phyloP scores from a whole-genome alignment of 495 filamentous ascomycete species.

The Neurospora terricola region DNA sequence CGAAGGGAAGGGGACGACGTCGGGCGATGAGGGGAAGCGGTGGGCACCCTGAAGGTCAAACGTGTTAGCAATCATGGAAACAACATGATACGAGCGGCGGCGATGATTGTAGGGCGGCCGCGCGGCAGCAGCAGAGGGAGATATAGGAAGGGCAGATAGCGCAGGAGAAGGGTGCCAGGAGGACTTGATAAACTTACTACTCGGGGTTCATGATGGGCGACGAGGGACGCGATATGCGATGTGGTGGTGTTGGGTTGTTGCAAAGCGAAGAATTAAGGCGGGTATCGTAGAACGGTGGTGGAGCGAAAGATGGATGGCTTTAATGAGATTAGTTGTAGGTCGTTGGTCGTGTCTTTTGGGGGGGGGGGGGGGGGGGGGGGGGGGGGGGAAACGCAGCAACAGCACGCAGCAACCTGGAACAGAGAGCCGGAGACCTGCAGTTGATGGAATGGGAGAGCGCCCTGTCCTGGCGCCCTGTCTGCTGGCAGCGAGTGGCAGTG shows the following conservation, averaged over 20 bases:
- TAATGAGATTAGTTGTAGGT: not conserved
- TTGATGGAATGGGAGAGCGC: constrained; percentile 14
- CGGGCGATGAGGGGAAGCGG: constrained; percentile 5
- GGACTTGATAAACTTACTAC: constrained; percentile 57
- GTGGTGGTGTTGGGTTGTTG: constrained; percentile 7
- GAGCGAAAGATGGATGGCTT: constrained; percentile 5
- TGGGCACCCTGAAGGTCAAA: not conserved
- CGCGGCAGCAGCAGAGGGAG: not conserved
- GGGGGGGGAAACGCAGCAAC: not conserved
- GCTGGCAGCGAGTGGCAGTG: not conserved
- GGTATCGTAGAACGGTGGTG: constrained; percentile 1
- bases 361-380: not conserved
- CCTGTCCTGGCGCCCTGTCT: not conserved
- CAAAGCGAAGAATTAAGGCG: constrained; percentile 4
- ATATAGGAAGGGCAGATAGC: not conserved
- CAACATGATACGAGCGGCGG: not conserved
- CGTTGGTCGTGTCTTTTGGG: not conserved
- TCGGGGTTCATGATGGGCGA: constrained; percentile 79
- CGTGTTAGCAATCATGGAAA: constrained; percentile 10
- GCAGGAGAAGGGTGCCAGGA: constrained; percentile 7
- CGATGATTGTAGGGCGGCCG: not conserved
- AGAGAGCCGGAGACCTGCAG: not conserved
- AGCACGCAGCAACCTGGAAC: not conserved
- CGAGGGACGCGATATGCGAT: not conserved
- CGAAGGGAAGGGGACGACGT: constrained; percentile 2